Base-by-base conservation (phyloP, 495 filamentous ascomycete genomes). In the Aspergillus funiculosus region DNA sequence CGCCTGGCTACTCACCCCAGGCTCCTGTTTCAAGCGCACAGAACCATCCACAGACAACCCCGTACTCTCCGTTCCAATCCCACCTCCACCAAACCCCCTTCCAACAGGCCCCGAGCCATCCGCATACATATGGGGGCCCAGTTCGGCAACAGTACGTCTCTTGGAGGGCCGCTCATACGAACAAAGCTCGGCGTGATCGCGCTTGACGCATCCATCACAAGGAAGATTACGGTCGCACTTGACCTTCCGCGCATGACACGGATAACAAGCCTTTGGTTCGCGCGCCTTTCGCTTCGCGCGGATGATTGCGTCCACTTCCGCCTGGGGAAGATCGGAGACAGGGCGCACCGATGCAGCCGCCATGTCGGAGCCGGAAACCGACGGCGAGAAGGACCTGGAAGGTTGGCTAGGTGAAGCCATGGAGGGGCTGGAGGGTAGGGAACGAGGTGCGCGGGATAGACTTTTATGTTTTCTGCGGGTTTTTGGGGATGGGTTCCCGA, bases 171-270 rank as follows among this genome's bases (percentile, higher is more conserved):
- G 80, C 59, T 84, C 83, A 62, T 85, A 86, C 10, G 80, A 83
- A 53, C 83, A 87, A 22, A 87, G 70, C 57, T 80, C 75, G 6
- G 81, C 74, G 58, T 87, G 82, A 46, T 85, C 81, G 48, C 83
- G 73, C 68, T 85, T 85, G 52, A 84, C 75, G 54, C 83, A 87
- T 26, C 83, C 81, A 54, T 85, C 79, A 59, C 83, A 87, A 1
- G 83, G 83, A 34, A 80, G 70, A 43, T 83, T 80, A 53, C 83
- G 82, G 61, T 85, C 81, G 56, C 83, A 87, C 66, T 83, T 86
- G 30, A 86, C 83, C 53, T 87, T 87, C 17, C 83, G 72, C 60
- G 82, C 80, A 50, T 83, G 72, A 61, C 83, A 86, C 21, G 83
- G 82, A 68, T 83, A 87, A 61, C 83, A 87, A 26, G 83, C 82